Evolutionary conservation across 2,329 filamentous ascomycete genomes (phyloP), one percentile per base, ranked within the genome.

Genomic region (Hirsutella rhossiliensis): DNA sequence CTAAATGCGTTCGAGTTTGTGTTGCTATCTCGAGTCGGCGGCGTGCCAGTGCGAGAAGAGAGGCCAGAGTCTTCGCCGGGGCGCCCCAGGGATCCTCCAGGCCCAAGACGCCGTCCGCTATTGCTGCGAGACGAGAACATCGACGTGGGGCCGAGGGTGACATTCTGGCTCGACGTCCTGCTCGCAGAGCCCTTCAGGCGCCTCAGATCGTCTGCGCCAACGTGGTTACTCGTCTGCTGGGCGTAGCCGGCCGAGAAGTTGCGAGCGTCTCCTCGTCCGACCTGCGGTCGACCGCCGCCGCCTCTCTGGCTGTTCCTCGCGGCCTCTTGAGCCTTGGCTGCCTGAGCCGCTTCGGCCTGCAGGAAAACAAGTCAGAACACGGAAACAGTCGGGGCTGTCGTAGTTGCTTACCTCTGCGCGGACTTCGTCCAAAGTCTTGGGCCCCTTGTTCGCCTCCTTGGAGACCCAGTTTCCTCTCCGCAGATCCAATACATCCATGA

Each of bases 341-440:
- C 84, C 49, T 82, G 83, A 43, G 78, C 74, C 52, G 87, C 87
- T 67, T 88, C 84, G 47, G 76, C 77, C 65, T 75, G 45, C 31
- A 5, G 19, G 20, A 1, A 11, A 8, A 36, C n/a, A 27, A 7
- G 45, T 61, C 59, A 56, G 59, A 49, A 48, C 51, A 42, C 32
- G 36, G 40, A 11, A 11, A 7, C 27, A 30, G 11, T 19, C 11
- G 23, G n/a, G 7, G n/a, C 3, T 11, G 7, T 23, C 5, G 15
- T 11, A 11, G 19, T 19, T 40, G 65, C 73, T 57, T 68, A 81
- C 79, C 66, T 87, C 83, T 53, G 82, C 83, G 61, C 88, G 86
- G 53, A 98, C 86, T 67, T 97, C 86, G 4, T 88, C 80, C 43
- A 98, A 84, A 9, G 92, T 98, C 80, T 96, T 96, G 47, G 92